These are phyloP conservation scores for Gnomoniopsis sp. DNA, from an alignment of 2,329 filamentous ascomycete species.

Conservation along the genomic window DNA sequence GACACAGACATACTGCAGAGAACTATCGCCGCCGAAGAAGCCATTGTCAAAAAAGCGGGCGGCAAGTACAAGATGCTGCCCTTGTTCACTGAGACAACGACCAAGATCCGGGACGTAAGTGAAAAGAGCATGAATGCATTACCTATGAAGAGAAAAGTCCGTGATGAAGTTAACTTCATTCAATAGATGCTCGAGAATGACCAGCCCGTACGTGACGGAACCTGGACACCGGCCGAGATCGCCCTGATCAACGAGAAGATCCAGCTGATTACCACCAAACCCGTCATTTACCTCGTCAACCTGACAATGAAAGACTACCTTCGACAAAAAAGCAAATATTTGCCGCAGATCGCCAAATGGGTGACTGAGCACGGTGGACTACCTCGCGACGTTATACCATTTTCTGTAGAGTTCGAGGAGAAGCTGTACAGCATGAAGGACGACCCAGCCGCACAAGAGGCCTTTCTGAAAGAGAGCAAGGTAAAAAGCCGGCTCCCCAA, in stretches of 20 bases:
- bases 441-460: conserved; percentile 30
- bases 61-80: conserved; percentile 44
- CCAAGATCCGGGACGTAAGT: conserved; percentile 34
- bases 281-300: conserved; percentile 42
- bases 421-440: conserved; percentile 37
- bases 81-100: conserved; percentile 39
- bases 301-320: conserved; percentile 45
- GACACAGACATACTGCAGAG: conserved; percentile 35
- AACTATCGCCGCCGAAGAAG: conserved; percentile 36
- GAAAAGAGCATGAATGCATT: not conserved
- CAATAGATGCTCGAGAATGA: conserved; percentile 36
- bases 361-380: conserved; percentile 40
- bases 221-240: conserved; percentile 40
- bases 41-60: conserved; percentile 38
- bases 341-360: conserved; percentile 41
- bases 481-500: conserved; percentile 39
- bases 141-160: not conserved
- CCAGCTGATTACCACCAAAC: conserved; percentile 43
- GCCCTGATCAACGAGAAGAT: conserved; percentile 44
- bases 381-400: conserved; percentile 39
- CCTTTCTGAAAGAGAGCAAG: conserved; percentile 37
- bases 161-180: not conserved
- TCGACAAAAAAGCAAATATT: conserved; percentile 43
- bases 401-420: conserved; percentile 43
- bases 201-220: conserved; percentile 38